Percentiles rank a stretch among this genome's conserved stretches.
Conservation (phyloP, 495 filamentous ascomycete genomes). For the Talaromyces nanjingensis region DNA sequence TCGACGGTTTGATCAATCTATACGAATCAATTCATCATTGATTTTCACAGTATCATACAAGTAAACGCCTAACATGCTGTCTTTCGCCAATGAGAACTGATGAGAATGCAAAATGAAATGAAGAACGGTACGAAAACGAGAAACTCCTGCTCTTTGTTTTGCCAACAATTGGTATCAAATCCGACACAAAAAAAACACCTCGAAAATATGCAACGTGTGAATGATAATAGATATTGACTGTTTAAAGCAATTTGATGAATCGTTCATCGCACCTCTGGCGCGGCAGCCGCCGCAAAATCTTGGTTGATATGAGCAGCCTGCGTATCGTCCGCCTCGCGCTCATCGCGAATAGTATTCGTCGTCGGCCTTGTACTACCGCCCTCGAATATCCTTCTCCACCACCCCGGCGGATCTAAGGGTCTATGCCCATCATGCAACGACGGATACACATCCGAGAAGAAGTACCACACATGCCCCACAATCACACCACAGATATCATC, state of each 20-base stretch:
- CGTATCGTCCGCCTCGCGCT: slow-evolving; percentile 15
- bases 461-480: slow-evolving; percentile 96
- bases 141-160: neutral
- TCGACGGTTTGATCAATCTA: too few relatives aligned
- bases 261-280: slow-evolving; percentile 31
- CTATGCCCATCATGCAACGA: slow-evolving; percentile 76
- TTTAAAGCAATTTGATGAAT: neutral
- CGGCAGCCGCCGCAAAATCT: slow-evolving; percentile 34
- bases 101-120: neutral
- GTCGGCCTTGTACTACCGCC: slow-evolving; percentile 12
- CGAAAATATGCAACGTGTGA: neutral
- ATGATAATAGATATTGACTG: too few relatives aligned
- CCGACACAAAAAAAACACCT: neutral
- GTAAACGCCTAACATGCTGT: neutral
- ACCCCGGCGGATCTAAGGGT: slow-evolving; percentile 83
- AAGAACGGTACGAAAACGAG: neutral
- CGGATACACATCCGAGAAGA: slow-evolving; percentile 95
- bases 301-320: slow-evolving; percentile 25
- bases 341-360: neutral
- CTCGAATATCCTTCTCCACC: slow-evolving; percentile 87
- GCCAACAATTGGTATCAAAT: neutral
- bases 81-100: neutral
- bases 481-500: slow-evolving; percentile 92
- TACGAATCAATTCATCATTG: too few relatives aligned
- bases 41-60: neutral